Evolutionary conservation across 257 asterid genomes (phyloP), one percentile per base, ranked within the genome.

Genomic region (Nemophila menziesii): DNA sequence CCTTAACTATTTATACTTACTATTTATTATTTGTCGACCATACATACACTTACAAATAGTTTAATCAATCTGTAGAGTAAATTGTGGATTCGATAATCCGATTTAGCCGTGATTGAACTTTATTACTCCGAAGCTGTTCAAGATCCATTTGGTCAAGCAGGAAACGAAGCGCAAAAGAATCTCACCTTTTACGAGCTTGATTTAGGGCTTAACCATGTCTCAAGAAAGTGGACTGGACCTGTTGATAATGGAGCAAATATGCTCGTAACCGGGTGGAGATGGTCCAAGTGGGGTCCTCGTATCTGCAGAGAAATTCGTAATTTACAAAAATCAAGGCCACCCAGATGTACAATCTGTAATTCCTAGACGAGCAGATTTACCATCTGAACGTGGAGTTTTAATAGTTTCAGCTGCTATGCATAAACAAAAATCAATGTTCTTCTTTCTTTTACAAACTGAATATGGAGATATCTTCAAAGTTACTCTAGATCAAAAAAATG

Each of bases 281-380:
- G 99, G 99, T 15, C 99, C 99, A 1, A 85, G 99, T 66, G 96
- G 98, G 22, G 98, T 90, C 67, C 93, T 90, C 56, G 99, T 90
- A 39, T 90, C 96, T 64, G 94, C 93, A 0, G 99, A 90, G 60
- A 90, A 90, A 72, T 90, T 85, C 42, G 94, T 90, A 16, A 90
- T 90, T 44, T 90, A 90, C 67, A 90, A 90, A 79, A 85, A 90
- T 65, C 93, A 77, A 73, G 96, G 94, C 20, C 99, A 90, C 45
- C 82, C 77, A 0, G 99, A 90, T 74, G 72, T 90, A 27, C 67
- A 96, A 50, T 96, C 99, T 0, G 99, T 85, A 39, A 90, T 90
- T 41, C 99, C 99, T 12, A 77, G 99, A 54, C 78, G 99, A 0
- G 83, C 64, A 52, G 99, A 90, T 71, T 74, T 90, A 62, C 96